Evolutionary conservation across 192 early-diverging fungal species (phyloP).

Genomic region (Phycomyces nitens): DNA sequence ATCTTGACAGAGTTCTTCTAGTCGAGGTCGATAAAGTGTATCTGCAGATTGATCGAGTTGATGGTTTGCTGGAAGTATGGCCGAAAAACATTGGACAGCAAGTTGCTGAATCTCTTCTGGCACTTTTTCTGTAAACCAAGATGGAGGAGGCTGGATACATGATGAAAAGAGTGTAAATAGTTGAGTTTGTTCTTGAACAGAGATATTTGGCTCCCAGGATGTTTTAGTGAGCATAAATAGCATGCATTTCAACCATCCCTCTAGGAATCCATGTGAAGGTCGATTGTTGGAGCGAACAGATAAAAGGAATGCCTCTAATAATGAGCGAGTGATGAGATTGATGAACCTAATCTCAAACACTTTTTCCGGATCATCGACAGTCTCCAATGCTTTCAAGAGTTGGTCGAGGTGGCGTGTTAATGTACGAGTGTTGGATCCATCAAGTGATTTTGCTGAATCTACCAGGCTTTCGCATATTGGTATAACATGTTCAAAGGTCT

Average conservation of each 20-base stretch:
- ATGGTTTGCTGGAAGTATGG: conserved; percentile 15
- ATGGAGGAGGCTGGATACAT: neutral
- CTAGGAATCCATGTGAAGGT: neutral
- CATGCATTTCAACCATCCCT: neutral
- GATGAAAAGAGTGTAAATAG: conserved; percentile 3
- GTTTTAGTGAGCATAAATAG: conserved; percentile 16
- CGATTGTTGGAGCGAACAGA: no score
- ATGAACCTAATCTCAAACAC: neutral
- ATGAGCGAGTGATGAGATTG: neutral
- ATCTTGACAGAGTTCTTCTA: conserved; percentile 6
- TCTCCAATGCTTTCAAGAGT: conserved; percentile 1
- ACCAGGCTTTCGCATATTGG: neutral
- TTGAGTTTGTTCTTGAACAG: neutral
- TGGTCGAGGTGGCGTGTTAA: neutral
- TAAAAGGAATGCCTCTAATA: neutral
- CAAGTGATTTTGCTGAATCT: neutral
- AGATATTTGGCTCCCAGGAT: neutral
- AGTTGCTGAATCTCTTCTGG: conserved; percentile 34
- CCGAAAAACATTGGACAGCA: conserved; percentile 21
- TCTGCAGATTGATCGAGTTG: neutral
- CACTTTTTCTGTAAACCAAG: neutral
- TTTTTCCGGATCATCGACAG: neutral
- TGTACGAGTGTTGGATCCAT: neutral
- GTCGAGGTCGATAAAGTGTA: neutral
- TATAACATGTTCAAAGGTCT: neutral